phyloP scores from a whole-genome alignment of 2,329 filamentous ascomycete genomes.

The Xylaria sp. region DNA sequence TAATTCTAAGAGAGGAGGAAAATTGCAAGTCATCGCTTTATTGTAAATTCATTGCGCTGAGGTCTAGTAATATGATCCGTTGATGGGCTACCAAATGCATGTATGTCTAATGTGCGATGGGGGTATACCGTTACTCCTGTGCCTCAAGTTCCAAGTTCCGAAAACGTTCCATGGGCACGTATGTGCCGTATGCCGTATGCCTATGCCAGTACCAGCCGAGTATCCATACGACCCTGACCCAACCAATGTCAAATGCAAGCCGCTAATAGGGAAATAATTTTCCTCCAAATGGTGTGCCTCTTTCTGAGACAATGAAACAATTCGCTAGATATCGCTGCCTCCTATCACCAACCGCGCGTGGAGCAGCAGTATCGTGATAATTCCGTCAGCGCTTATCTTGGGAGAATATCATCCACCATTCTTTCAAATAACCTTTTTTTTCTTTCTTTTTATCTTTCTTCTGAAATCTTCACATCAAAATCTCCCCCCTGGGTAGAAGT shows the following conservation, averaged over 20 bases:
- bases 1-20: neutral
- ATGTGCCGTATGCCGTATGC: conserved; percentile 12
- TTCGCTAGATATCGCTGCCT: neutral
- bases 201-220: conserved; percentile 5
- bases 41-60: neutral
- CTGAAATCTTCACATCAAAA: neutral
- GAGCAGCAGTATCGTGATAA: neutral
- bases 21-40: neutral
- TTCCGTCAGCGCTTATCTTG: neutral
- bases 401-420: neutral
- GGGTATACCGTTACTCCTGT: conserved; percentile 14
- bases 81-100: neutral
- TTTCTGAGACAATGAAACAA: neutral
- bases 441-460: neutral
- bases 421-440: neutral
- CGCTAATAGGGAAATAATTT: conserved; percentile 3
- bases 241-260: conserved; percentile 15
- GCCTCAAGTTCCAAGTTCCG: conserved; percentile 12
- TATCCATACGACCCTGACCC: conserved; percentile 13
- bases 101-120: neutral
- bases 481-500: neutral
- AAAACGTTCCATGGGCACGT: conserved; percentile 11
- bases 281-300: neutral
- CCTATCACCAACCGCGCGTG: neutral
- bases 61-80: neutral